Conservation (phyloP, 257 asterid species). For the Nicotiana paniculata region DNA sequence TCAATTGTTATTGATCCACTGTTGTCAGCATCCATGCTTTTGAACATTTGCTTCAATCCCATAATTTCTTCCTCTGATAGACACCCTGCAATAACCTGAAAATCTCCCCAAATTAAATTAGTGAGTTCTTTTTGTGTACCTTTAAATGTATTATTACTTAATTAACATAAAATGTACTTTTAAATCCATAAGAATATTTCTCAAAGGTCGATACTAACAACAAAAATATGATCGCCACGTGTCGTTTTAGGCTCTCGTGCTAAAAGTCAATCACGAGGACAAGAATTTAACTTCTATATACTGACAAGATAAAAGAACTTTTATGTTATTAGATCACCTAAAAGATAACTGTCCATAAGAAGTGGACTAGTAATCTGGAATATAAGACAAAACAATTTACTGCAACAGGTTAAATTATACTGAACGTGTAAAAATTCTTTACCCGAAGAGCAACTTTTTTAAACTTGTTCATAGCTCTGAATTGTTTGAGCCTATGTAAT, state of each 20-base stretch:
- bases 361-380: too few relatives aligned
- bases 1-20: conserved; percentile 67
- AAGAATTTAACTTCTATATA: too few relatives aligned
- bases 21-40: conserved; percentile 52
- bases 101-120: background rate
- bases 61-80: conserved; percentile 70
- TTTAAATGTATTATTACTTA: background rate
- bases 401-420: too few relatives aligned
- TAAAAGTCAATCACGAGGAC: background rate
- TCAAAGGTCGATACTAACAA: too few relatives aligned
- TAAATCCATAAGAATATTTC: background rate
- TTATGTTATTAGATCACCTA: fast-evolving
- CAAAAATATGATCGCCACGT: background rate
- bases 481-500: conserved; percentile 58
- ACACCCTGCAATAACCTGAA: conserved; percentile 60
- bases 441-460: conserved; percentile 69
- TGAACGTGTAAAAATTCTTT: background rate
- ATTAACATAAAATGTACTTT: background rate
- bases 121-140: background rate
- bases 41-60: conserved; percentile 68
- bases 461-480: conserved; percentile 67
- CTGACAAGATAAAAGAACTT: fast-evolving
- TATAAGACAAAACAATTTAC: too few relatives aligned
- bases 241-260: background rate
- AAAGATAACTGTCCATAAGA: too few relatives aligned